Base-by-base conservation (phyloP, 345 rosid species). In the Viola odorata region DNA sequence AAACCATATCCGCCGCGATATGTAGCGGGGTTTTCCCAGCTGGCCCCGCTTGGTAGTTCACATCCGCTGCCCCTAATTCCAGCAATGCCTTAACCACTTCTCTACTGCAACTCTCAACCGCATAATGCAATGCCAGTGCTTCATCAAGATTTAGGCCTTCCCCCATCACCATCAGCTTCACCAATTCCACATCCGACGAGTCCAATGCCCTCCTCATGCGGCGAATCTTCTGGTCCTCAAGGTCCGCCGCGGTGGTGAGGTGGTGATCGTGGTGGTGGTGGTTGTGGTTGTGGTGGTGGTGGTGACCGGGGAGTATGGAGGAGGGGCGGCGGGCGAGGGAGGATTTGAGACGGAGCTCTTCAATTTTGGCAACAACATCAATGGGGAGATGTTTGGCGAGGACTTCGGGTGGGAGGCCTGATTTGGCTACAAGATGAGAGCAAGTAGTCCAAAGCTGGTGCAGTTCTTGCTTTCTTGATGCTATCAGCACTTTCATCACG, bases 111-210 rank as follows among this genome's bases (percentile, higher is more conserved):
- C 80, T 91, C 71, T 95, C 99, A 3, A 91, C 99, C 0, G 99
- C 96, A 62, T 95, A 91, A 70, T 95, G 99, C 37, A 91, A 69
- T 23, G 99, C 99, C 68, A 95, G 67, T 39, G 98, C 88, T 62
- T 95, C 96, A 59, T 91, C 96, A 23, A 95, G 83, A 75, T 91
- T 95, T 3, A 95, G 86, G n/a, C 99, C 99, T 78, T 95, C 99
- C 8, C 98, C 98, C 99, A 95, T 95, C 36, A 95, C 99, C 99
- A 95, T 95, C 4, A 95, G 90, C 81, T 91, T 95, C 45, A 95
- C 96, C 0, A 95, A 78, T 61, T 95, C 98, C 4, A 95, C 98
- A 51, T 95, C 99, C 0, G 98, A 95, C 1, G 97, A 88, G 69
- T 95, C 99, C 8, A 95, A 73, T 4, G 99, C 99, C 39, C 96